phyloP scores from a whole-genome alignment of 129 eudicot species.

The Saposhnikovia divaricata region DNA sequence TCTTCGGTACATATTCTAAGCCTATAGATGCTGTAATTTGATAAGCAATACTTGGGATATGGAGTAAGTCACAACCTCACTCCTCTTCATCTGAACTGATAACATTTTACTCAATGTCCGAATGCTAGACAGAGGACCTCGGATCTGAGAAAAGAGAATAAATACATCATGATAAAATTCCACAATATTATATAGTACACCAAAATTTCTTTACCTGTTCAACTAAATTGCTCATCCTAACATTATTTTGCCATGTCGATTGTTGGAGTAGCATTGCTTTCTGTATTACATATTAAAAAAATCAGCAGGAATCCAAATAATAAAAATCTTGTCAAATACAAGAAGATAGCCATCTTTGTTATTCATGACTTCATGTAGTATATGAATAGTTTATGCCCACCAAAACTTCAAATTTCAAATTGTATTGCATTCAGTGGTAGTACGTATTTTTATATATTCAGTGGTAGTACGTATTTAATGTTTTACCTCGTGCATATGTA shows the following conservation, averaged over 20 bases:
- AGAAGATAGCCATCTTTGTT: background rate
- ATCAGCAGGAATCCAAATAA: conserved; percentile 5
- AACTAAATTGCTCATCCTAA: conserved; percentile 80
- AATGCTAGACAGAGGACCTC: conserved; percentile 91
- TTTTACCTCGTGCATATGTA: no score
- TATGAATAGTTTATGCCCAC: background rate
- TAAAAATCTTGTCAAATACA: background rate
- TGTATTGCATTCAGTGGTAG: background rate
- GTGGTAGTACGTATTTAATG: no score
- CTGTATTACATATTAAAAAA: conserved; percentile 34
- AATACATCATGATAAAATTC: background rate
- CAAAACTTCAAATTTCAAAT: background rate
- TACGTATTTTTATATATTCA: background rate
- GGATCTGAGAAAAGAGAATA: conserved; percentile 49
- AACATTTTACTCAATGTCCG: conserved; percentile 82
- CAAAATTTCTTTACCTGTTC: conserved; percentile 73
- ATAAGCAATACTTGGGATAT: background rate
- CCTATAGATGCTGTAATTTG: background rate
- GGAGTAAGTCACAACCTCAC: conserved; percentile 47
- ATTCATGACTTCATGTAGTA: background rate
- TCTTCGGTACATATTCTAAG: conserved; percentile 1
- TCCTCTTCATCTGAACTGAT: conserved; percentile 59
- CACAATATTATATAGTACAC: background rate
- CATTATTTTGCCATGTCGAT: conserved; percentile 96
- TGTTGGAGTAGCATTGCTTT: conserved; percentile 91